Percentiles rank a stretch among this genome's conserved stretches.
Conservation (phyloP, 2,329 filamentous ascomycete genomes). For the Whalleya microplaca region DNA sequence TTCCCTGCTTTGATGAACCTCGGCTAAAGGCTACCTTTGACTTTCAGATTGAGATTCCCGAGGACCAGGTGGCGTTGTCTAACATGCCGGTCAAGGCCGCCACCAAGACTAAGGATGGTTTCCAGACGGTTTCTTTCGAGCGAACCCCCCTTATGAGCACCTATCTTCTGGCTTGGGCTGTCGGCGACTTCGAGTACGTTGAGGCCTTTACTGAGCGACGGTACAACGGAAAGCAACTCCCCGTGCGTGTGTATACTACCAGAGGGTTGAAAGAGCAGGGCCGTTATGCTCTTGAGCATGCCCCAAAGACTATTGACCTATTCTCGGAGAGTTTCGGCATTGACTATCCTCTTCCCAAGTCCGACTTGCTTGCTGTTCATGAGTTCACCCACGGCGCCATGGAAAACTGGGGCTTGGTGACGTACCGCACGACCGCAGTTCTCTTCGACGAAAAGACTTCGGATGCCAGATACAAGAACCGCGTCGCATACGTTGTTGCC, state of each 20-base stretch:
- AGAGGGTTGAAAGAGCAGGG: slow-evolving; percentile 93
- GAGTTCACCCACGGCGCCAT: slow-evolving; percentile 89
- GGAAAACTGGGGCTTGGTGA: slow-evolving; percentile 97
- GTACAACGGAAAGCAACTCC: slow-evolving; percentile 89
- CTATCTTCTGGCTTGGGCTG: slow-evolving; percentile 88
- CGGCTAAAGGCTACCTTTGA: slow-evolving; percentile 97
- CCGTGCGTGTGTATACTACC: slow-evolving; percentile 94
- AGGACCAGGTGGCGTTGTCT: slow-evolving; percentile 84
- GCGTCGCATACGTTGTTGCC: slow-evolving; percentile 96
- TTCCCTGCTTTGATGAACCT: slow-evolving; percentile 98
- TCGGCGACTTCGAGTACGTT: slow-evolving; percentile 96
- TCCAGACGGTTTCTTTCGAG: slow-evolving; percentile 78
- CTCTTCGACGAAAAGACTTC: slow-evolving; percentile 95
- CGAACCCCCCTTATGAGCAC: slow-evolving; percentile 90
- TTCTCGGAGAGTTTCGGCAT: slow-evolving; percentile 95
- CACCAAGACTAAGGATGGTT: slow-evolving; percentile 62
- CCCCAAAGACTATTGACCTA: slow-evolving; percentile 91
- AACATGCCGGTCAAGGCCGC: slow-evolving; percentile 90
- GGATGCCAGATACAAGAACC: slow-evolving; percentile 87
- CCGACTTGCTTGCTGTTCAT: slow-evolving; percentile 87
- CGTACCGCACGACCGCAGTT: slow-evolving; percentile 92
- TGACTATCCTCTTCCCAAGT: slow-evolving; percentile 91
- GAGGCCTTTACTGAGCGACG: slow-evolving; percentile 87
- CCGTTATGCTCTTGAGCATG: slow-evolving; percentile 85
- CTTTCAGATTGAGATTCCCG: slow-evolving; percentile 87